A percentile compares a stretch with the other conserved stretches of the same genome.
Conservation (phyloP, 768 basidiomycete species). For the Serendipita sp. region DNA sequence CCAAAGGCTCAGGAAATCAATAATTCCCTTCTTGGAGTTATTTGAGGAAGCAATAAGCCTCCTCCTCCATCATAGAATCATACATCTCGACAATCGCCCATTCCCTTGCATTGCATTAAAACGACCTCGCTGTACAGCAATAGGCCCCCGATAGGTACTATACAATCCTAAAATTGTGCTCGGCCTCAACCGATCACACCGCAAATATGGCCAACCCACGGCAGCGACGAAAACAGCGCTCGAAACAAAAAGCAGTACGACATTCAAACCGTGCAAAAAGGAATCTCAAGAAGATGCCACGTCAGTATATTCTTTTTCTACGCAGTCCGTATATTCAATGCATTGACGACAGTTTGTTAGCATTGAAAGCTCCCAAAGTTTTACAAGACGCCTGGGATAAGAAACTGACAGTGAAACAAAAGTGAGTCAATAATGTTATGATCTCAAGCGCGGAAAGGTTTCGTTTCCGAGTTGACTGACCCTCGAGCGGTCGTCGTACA, state of each 20-base stretch:
- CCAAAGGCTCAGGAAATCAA: no score
- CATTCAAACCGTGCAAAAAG: slow-evolving; percentile 62
- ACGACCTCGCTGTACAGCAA: no score
- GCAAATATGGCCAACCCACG: slow-evolving; percentile 78
- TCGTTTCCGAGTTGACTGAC: slow-evolving; percentile 7
- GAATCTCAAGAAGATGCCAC: slow-evolving; percentile 61
- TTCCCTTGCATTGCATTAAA: no score
- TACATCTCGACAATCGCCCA: no score
- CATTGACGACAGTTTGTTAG: slow-evolving; percentile 23
- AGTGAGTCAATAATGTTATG: slow-evolving; percentile 35
- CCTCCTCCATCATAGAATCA: no score
- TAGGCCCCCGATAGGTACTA: no score
- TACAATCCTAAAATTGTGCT: no score
- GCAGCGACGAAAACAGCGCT: slow-evolving; percentile 74
- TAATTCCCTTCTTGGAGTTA: no score
- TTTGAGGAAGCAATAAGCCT: no score
- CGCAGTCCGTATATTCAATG: slow-evolving; percentile 1
- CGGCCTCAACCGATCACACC: no score
- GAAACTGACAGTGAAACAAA: slow-evolving; percentile 77
- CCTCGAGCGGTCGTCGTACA: slow-evolving; percentile 20
- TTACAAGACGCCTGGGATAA: slow-evolving; percentile 81
- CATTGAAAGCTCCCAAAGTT: slow-evolving; percentile 65
- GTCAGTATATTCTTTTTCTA: slow-evolving; percentile 31
- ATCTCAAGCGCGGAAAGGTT: slow-evolving; percentile 6
- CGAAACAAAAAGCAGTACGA: slow-evolving; percentile 55